Percentiles rank a stretch among this genome's conserved stretches.
Evolutionary conservation across 176 grass and related monocot species (phyloP).

Genomic region (Avena insularis): DNA sequence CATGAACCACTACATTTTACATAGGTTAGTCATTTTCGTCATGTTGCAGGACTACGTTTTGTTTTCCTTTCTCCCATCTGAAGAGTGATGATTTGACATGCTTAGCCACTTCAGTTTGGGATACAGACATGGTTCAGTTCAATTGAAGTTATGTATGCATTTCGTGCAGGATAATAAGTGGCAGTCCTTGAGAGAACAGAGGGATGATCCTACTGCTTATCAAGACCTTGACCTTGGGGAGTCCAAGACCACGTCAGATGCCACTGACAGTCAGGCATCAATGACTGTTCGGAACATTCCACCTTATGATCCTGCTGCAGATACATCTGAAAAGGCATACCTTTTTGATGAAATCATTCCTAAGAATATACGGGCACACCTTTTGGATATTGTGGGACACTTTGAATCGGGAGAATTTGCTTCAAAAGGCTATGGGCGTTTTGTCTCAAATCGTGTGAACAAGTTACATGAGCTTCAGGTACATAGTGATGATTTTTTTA

Average conservation of each 20-base stretch:
- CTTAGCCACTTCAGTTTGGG: conserved; percentile 7
- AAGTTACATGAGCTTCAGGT: conserved; percentile 72
- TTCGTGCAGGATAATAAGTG: conserved; percentile 77
- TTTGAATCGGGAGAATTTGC: conserved; percentile 56
- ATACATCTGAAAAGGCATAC: conserved; percentile 76
- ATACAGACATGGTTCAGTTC: conserved; percentile 26
- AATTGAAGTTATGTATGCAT: conserved; percentile 3
- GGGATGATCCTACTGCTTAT: conserved; percentile 62
- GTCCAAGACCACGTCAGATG: conserved; percentile 25
- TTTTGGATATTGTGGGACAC: conserved; percentile 69
- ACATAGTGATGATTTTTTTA: conserved; percentile 21
- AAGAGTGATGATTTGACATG: conserved; percentile 1
- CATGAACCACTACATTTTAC: conserved; percentile 9
- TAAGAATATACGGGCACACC: conserved; percentile 58
- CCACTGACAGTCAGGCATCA: conserved; percentile 40
- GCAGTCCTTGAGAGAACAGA: conserved; percentile 62
- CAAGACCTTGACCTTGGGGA: conserved; percentile 49
- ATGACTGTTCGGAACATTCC: conserved; percentile 72
- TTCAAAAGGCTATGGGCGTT: conserved; percentile 69
- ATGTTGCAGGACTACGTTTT: background rate
- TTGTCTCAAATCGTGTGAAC: conserved; percentile 83
- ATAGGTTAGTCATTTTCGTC: background rate
- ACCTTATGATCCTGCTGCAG: conserved; percentile 72
- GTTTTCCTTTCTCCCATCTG: conserved; percentile 23
- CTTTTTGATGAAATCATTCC: conserved; percentile 83